Percentiles rank a stretch among this genome's conserved stretches.
Evolutionary conservation across 148 eudicot genomes (phyloP).

Genomic region (Cornus kousa): DNA sequence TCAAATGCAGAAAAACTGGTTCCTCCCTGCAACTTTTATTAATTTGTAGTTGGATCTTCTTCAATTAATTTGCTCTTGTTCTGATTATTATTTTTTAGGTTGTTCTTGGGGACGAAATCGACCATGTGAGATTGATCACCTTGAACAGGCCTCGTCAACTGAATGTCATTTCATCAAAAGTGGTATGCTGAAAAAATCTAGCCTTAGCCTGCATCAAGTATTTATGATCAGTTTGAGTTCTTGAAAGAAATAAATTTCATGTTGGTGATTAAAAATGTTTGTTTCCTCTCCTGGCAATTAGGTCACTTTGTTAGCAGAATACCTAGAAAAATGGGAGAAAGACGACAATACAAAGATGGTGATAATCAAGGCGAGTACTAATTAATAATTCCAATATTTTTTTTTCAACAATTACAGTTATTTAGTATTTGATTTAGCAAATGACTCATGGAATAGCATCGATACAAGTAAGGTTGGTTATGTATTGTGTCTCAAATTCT

Average conservation of each 20-base stretch:
- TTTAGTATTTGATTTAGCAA: neutral
- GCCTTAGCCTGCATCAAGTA: neutral
- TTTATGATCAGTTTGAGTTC: neutral
- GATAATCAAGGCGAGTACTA: constrained; percentile 64
- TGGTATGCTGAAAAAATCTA: constrained; percentile 45
- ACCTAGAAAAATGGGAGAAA: constrained; percentile 89
- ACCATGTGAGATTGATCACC: constrained; percentile 70
- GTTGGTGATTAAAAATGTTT: constrained; percentile 1
- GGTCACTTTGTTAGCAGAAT: constrained; percentile 74
- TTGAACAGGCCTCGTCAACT: constrained; percentile 85
- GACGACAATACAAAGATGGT: constrained; percentile 72
- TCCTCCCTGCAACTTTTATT: neutral
- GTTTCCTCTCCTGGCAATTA: constrained; percentile 22
- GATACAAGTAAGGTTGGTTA: too few species aligned
- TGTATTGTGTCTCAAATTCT: too few species aligned
- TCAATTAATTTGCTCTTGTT: neutral
- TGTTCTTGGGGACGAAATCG: constrained; percentile 67
- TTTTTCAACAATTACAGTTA: neutral
- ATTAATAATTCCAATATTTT: neutral
- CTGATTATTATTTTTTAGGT: constrained; percentile 42
- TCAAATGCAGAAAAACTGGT: neutral
- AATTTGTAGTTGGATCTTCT: neutral
- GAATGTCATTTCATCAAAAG: constrained; percentile 76
- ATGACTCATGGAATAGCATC: neutral
- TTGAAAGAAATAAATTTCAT: neutral